A percentile compares a stretch with the other conserved stretches of the same genome.
phyloP scores from a whole-genome alignment of 2,329 filamentous ascomycete genomes.

The Cladosporium sp. region DNA sequence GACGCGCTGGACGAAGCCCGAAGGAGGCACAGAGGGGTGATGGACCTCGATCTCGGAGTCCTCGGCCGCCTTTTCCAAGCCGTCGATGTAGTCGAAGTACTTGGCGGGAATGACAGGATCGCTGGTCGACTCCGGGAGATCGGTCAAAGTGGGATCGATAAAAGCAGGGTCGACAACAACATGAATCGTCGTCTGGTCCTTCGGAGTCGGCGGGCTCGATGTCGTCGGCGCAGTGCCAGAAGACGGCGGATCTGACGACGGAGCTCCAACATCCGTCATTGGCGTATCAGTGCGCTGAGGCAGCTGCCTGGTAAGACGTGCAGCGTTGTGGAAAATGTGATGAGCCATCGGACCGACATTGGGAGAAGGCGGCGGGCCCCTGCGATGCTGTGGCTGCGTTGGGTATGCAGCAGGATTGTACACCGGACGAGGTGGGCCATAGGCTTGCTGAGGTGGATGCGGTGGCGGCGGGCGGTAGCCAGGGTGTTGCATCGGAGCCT shows the following conservation, averaged over 20 bases:
- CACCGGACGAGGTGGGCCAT: slow-evolving; percentile 15
- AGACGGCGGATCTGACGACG: slow-evolving; percentile 42
- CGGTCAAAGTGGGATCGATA: slow-evolving; percentile 31
- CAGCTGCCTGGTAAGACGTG: slow-evolving; percentile 28
- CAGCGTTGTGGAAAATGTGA: slow-evolving; percentile 32
- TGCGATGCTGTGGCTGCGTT: slow-evolving; percentile 15
- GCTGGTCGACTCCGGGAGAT: slow-evolving; percentile 32
- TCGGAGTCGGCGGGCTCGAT: slow-evolving; percentile 38
- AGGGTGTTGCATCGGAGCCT: slow-evolving; percentile 18
- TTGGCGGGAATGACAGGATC: slow-evolving; percentile 32
- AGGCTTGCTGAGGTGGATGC: slow-evolving; percentile 17
- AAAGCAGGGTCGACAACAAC: slow-evolving; percentile 32
- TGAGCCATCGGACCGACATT: slow-evolving; percentile 27
- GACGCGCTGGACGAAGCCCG: slow-evolving; percentile 40
- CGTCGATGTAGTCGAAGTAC: slow-evolving; percentile 34
- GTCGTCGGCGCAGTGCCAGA: slow-evolving; percentile 36
- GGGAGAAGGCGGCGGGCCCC: slow-evolving; percentile 22
- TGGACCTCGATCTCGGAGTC: slow-evolving; percentile 31
- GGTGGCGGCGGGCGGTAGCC: slow-evolving; percentile 17
- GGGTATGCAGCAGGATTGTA: slow-evolving; percentile 5
- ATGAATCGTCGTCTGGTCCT: slow-evolving; percentile 34
- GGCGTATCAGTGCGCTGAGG: slow-evolving; percentile 33
- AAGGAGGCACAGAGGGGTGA: slow-evolving; percentile 31
- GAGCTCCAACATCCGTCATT: slow-evolving; percentile 36
- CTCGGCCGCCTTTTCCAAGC: slow-evolving; percentile 28